phyloP scores from a whole-genome alignment of 768 basidiomycete genomes.

The Russula ochroleuca region DNA sequence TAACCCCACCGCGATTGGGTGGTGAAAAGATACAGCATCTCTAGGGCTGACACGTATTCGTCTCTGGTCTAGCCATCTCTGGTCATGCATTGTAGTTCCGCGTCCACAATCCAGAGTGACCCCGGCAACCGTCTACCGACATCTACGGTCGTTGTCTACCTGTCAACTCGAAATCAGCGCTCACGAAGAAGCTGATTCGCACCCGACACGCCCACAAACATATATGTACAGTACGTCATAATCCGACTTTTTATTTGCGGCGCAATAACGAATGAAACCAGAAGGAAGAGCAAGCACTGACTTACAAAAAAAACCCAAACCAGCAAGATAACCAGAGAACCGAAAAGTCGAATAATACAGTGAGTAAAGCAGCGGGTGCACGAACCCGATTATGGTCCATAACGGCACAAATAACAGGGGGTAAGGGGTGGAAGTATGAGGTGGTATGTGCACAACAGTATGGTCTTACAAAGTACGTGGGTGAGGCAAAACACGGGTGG shows the following conservation, averaged over 20 bases:
- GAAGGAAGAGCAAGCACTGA: neutral
- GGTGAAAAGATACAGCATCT: too few species aligned
- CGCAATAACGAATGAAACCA: neutral
- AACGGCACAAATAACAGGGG: neutral
- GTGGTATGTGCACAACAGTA: slow-evolving; percentile 8
- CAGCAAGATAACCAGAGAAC: neutral
- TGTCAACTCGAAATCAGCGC: neutral
- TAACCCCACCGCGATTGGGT: too few species aligned
- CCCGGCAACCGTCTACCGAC: neutral
- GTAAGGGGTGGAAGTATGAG: neutral
- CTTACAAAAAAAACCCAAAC: slow-evolving; percentile 34
- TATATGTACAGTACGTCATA: neutral
- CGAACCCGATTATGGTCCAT: slow-evolving; percentile 7
- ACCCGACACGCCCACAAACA: neutral
- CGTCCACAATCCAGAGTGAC: neutral
- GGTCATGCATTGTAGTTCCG: too few species aligned
- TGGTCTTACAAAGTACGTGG: neutral
- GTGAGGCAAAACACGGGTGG: neutral
- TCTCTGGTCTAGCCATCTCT: neutral
- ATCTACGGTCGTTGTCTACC: neutral
- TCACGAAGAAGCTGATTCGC: neutral
- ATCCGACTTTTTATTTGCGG: neutral
- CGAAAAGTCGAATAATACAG: neutral
- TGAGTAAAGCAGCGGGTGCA: neutral
- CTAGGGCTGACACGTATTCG: neutral